These are phyloP conservation scores for Paecilomyces fulvus DNA, from an alignment of 2,329 filamentous ascomycete species.

Conservation along the genomic window DNA sequence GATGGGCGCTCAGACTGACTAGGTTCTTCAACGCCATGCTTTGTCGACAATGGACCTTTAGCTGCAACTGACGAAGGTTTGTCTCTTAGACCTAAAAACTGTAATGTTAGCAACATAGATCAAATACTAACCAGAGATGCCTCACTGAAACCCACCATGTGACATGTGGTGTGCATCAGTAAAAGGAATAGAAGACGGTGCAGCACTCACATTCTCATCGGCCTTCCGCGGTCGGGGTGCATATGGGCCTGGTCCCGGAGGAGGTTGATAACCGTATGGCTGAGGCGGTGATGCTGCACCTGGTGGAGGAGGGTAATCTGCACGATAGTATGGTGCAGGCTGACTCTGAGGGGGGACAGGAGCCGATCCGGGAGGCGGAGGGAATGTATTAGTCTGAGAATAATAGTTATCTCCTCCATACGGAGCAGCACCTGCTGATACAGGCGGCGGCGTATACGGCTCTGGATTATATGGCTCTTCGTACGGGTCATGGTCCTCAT, in stretches of 20 bases:
- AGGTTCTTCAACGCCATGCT: slow-evolving; percentile 5
- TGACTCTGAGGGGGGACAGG: slow-evolving; percentile 13
- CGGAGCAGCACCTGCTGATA: slow-evolving; percentile 18
- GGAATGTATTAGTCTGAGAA: slow-evolving; percentile 32
- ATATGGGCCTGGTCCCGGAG: slow-evolving; percentile 31
- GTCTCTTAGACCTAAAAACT: slow-evolving; percentile 14
- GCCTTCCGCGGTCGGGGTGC: slow-evolving; percentile 29
- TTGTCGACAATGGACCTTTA: neutral
- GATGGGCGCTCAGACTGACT: slow-evolving; percentile 13
- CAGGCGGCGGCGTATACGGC: slow-evolving; percentile 31
- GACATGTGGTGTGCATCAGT: slow-evolving; percentile 27
- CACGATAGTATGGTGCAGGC: slow-evolving; percentile 25
- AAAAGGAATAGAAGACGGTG: slow-evolving; percentile 14
- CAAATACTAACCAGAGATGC: slow-evolving; percentile 4
- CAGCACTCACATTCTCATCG: slow-evolving; percentile 46
- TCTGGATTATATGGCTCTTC: slow-evolving; percentile 33
- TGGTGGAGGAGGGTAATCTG: slow-evolving; percentile 36
- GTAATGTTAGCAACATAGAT: neutral
- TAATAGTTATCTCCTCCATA: slow-evolving; percentile 30
- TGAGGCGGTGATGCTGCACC: slow-evolving; percentile 29
- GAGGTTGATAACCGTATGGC: slow-evolving; percentile 29
- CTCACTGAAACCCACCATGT: slow-evolving; percentile 35
- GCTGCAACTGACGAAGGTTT: slow-evolving; percentile 1
- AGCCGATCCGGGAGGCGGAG: slow-evolving; percentile 32
- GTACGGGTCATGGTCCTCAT: slow-evolving; percentile 27